Evolutionary conservation across 352 stramenopile species (phyloP).

Genomic region (Globisporangium radiosum): DNA sequence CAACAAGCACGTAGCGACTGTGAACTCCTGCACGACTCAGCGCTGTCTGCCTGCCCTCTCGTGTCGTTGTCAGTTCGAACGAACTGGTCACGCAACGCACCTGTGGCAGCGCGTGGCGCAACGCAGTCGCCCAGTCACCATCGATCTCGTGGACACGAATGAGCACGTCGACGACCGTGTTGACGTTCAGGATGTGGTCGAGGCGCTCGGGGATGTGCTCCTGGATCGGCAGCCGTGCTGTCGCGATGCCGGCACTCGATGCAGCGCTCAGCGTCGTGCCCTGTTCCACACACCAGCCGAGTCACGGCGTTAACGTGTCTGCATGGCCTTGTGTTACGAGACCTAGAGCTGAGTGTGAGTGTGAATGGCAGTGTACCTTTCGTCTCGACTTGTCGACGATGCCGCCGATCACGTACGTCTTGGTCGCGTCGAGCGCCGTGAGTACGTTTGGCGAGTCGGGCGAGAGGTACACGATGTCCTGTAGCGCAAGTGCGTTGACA

Average conservation of each 20-base stretch:
- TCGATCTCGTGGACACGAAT: conserved; percentile 35
- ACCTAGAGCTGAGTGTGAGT: not conserved
- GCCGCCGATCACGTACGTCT: conserved; percentile 77
- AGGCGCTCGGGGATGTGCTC: conserved; percentile 57
- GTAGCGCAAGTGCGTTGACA: not conserved
- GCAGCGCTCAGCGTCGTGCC: conserved; percentile 51
- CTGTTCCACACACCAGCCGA: conserved; percentile 14
- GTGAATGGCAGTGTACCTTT: conserved; percentile 27
- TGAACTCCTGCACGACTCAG: not conserved
- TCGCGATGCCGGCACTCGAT: conserved; percentile 36
- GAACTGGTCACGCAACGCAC: conserved; percentile 14
- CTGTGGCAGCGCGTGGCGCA: conserved; percentile 46
- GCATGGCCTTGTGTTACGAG: no score
- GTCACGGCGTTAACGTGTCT: not conserved
- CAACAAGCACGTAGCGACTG: not conserved
- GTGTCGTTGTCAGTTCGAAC: not conserved
- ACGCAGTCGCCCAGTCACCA: conserved; percentile 41
- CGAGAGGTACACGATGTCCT: conserved; percentile 70
- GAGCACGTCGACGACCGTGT: conserved; percentile 69
- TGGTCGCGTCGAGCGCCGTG: conserved; percentile 40
- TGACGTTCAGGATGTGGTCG: conserved; percentile 80
- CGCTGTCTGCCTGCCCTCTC: not conserved
- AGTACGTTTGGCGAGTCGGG: conserved; percentile 68
- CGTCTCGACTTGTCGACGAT: conserved; percentile 78
- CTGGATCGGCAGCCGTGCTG: conserved; percentile 63